phyloP scores from a whole-genome alignment of 805 yeast genomes.

The Pichia rugopelliculosa region DNA sequence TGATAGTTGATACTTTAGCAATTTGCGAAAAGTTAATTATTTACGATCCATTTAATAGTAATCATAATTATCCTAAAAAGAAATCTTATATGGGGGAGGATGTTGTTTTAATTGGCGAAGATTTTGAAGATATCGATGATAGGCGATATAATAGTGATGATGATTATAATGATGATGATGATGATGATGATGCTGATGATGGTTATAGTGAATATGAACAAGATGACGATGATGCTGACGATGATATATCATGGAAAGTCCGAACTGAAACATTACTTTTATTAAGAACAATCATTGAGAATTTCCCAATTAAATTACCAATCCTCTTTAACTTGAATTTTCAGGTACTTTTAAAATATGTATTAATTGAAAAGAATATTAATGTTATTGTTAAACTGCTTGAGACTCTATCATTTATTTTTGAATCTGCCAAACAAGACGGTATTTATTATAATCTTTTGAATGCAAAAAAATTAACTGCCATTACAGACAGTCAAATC shows the following conservation, averaged over 20 bases:
- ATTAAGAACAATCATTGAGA: conserved; percentile 31
- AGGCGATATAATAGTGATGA: no score
- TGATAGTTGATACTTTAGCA: conserved; percentile 24
- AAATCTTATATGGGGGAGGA: no score
- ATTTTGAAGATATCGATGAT: no score
- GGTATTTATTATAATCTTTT: conserved; percentile 28
- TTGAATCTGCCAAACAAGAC: conserved; percentile 25
- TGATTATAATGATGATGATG: conserved; percentile 25
- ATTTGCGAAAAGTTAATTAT: conserved; percentile 27
- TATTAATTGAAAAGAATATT: conserved; percentile 37
- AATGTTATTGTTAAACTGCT: conserved; percentile 46
- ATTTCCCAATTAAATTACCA: conserved; percentile 32
- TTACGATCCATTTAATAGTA: conserved; percentile 42
- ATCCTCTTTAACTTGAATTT: conserved; percentile 28
- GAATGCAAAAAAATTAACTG: conserved; percentile 20
- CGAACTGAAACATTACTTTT: conserved; percentile 44
- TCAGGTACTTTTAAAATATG: conserved; percentile 26
- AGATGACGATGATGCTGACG: conserved; percentile 36
- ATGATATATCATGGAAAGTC: conserved; percentile 50
- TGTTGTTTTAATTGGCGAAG: no score
- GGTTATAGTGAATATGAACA: conserved; percentile 37
- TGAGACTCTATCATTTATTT: conserved; percentile 35
- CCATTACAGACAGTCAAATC: conserved; percentile 16
- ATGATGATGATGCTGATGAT: conserved; percentile 29
- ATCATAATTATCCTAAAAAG: no score